Base-by-base conservation (phyloP, 768 basidiomycete genomes). In the Kwoniella mangroviensis region DNA sequence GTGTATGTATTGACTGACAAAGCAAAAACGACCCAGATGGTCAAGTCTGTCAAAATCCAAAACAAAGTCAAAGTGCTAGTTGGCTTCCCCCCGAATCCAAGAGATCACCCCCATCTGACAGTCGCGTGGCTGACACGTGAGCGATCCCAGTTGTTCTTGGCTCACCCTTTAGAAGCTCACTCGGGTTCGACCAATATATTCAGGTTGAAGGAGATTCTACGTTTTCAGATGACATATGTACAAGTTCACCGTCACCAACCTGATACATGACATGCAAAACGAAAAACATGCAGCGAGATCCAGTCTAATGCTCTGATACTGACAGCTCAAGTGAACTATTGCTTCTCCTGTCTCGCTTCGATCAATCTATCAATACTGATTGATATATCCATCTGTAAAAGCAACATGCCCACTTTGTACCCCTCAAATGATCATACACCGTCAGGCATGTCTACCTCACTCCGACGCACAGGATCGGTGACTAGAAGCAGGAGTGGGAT, bases 401-500 rank as follows among this genome's bases (percentile, higher is more conserved):
- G 42, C 17, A 4, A 34, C 45, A 54, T 63, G 49, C 52, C 52
- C 19, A 4, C 63, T 54, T 65, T 53, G 19, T 63, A 24, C 28
- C 62, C 42, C 21, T 45, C 26, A 12, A 53, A 28, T 17, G 51
- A 63, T 40, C 51, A 63, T 19, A 63, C 62, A n/a, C 62, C 51
- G 13, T n/a, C 15, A 28, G 51, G 34, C 11, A 52, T 62, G 58
- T 52, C 66, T 6, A 41, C 58, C 11, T 61, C 66, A 6, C 59
- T 68, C 2, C 19, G 57, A 42, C 60, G 67, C 10, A 49, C 53
- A n/a, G 59, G 60, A 5, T 68, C 67, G 3, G 59, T 68, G 21
- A 59, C 67, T 22, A 24, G 59, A 49, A 52, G 24, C n/a, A 54
- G 28, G 21, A 68, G 42, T 13, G 41, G 15, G 1, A 41, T 56